phyloP scores from a whole-genome alignment of 176 grass and related monocot species.

The Musa beccarii region DNA sequence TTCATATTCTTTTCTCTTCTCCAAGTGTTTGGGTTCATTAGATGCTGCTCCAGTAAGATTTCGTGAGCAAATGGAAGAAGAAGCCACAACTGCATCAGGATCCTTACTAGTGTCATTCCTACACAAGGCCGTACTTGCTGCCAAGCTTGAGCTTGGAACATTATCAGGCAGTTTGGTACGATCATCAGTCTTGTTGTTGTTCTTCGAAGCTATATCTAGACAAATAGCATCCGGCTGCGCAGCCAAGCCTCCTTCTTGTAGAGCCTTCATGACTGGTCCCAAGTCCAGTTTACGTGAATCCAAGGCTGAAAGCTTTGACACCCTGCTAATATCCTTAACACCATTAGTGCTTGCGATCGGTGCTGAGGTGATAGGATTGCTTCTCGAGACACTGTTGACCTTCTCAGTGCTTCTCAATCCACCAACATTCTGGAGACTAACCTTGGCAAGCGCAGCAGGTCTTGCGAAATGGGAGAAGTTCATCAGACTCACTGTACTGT shows the following conservation, averaged over 20 bases:
- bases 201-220: background rate
- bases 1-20: conserved; percentile 32
- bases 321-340: background rate
- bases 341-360: background rate
- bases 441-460: conserved; percentile 7
- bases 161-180: background rate
- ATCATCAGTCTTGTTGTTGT: background rate
- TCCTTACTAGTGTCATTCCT: conserved; percentile 6
- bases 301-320: background rate
- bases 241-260: background rate
- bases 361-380: background rate
- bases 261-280: background rate
- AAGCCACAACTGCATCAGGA: conserved; percentile 4
- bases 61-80: conserved; percentile 17
- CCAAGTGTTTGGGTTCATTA: background rate
- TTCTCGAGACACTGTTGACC: background rate
- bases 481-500: background rate
- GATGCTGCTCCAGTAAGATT: conserved; percentile 4
- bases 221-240: background rate
- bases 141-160: background rate
- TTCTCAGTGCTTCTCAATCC: conserved; percentile 1
- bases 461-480: conserved; percentile 23
- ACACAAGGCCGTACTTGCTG: background rate
- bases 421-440: background rate
- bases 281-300: background rate